These are phyloP conservation scores for Ceratobasidium theobromae DNA, from an alignment of 1,284 basidiomycete genomes.

Conservation along the genomic window DNA sequence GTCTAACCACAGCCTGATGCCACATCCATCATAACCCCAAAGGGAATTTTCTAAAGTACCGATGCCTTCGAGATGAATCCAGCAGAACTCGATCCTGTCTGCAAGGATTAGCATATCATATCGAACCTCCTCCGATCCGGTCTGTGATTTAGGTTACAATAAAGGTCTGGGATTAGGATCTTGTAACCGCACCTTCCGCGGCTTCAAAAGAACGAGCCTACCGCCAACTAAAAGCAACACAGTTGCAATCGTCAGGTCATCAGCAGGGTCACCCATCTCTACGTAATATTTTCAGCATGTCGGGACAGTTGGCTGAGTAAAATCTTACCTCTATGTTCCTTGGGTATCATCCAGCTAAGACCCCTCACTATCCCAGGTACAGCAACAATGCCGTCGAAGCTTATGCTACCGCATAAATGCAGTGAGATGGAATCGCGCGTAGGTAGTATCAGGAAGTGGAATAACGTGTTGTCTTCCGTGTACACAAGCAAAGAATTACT, in stretches of 20 bases:
- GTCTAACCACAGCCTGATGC: constrained; percentile 93
- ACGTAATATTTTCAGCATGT: constrained; percentile 34
- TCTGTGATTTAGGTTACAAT: constrained; percentile 46
- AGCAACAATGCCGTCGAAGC: constrained; percentile 88
- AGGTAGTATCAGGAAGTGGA: constrained; percentile 90
- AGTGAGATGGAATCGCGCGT: constrained; percentile 82
- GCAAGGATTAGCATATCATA: constrained; percentile 98
- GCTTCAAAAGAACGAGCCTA: constrained; percentile 83
- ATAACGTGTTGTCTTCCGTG: constrained; percentile 92
- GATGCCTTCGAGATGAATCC: constrained; percentile 94
- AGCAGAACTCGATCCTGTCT: constrained; percentile 95
- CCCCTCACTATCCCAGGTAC: constrained; percentile 85
- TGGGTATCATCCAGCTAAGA: constrained; percentile 96
- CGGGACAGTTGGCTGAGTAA: neutral
- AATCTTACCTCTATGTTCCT: constrained; percentile 82
- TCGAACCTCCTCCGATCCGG: constrained; percentile 85
- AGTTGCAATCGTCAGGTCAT: constrained; percentile 91
- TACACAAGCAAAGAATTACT: constrained; percentile 91
- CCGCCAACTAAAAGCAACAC: constrained; percentile 96
- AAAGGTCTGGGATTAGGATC: neutral
- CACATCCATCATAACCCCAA: constrained; percentile 94
- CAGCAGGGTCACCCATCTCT: constrained; percentile 92
- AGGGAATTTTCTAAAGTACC: constrained; percentile 93
- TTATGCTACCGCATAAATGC: constrained; percentile 91
- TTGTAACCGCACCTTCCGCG: constrained; percentile 61